A percentile compares a stretch with the other conserved stretches of the same genome.
Evolutionary conservation across 805 yeast genomes (phyloP).

Genomic region (Helenozyma baotianmanensis): DNA sequence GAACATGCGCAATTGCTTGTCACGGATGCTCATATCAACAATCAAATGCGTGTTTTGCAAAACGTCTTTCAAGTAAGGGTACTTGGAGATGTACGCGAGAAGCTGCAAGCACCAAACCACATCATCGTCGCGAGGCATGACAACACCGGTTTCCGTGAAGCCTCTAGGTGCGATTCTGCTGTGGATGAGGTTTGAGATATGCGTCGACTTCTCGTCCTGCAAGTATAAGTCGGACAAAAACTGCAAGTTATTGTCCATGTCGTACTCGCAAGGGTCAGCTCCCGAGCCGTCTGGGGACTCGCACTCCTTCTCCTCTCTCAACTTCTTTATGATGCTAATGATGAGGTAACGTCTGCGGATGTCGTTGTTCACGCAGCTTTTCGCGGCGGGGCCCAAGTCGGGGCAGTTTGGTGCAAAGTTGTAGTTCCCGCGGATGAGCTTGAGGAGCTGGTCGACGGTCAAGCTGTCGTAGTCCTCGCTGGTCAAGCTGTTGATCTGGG

Average conservation of each 20-base stretch:
- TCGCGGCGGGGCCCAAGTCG: constrained; percentile 4
- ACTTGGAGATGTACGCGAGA: constrained; percentile 88
- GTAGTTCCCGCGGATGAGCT: constrained; percentile 26
- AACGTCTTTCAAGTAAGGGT: constrained; percentile 69
- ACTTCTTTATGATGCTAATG: constrained; percentile 32
- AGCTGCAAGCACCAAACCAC: constrained; percentile 90
- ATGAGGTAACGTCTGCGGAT: constrained; percentile 34
- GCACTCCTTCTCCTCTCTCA: constrained; percentile 32
- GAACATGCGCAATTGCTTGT: constrained; percentile 33
- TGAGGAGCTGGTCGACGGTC: constrained; percentile 34
- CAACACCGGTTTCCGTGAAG: constrained; percentile 55
- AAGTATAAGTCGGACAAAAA: constrained; percentile 37
- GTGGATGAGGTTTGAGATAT: constrained; percentile 22
- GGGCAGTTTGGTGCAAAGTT: constrained; percentile 1
- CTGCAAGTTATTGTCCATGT: constrained; percentile 40
- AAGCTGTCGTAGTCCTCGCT: constrained; percentile 38
- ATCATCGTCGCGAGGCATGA: constrained; percentile 91
- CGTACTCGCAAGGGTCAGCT: constrained; percentile 29
- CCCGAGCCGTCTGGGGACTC: constrained; percentile 26
- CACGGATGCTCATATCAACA: constrained; percentile 52
- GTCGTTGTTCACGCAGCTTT: constrained; percentile 23
- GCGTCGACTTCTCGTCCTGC: constrained; percentile 27
- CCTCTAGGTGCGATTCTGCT: constrained; percentile 32
- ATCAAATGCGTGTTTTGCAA: constrained; percentile 75
- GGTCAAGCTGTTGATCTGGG: constrained; percentile 19